Evolutionary conservation across 164 flowering plant genomes (phyloP).

Genomic region (Santalum album): DNA sequence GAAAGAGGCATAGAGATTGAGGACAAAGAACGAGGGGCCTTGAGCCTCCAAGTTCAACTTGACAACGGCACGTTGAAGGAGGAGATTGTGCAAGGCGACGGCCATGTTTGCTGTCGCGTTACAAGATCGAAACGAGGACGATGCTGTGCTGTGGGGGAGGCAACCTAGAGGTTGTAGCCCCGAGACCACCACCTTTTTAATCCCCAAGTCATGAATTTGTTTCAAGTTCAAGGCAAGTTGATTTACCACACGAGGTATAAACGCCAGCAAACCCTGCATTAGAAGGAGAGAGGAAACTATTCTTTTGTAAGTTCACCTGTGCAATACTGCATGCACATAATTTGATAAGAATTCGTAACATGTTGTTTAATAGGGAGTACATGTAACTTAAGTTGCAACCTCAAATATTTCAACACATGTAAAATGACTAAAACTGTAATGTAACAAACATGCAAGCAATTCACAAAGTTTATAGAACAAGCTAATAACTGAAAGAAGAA

Average conservation of each 20-base stretch:
- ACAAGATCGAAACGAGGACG: neutral
- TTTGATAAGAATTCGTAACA: too few species aligned
- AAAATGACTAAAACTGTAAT: too few species aligned
- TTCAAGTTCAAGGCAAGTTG: conserved; percentile 5
- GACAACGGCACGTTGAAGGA: neutral
- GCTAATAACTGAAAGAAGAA: too few species aligned
- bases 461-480: too few species aligned
- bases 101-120: neutral
- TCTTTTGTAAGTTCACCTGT: too few species aligned
- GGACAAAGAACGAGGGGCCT: conserved; percentile 22
- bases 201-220: conserved; percentile 6
- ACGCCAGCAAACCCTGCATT: conserved; percentile 5
- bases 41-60: neutral
- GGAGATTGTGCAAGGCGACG: conserved; percentile 4
- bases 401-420: too few species aligned
- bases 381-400: too few species aligned
- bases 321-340: too few species aligned
- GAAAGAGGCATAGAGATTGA: conserved; percentile 53
- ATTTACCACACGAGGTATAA: conserved; percentile 6
- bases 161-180: conserved; percentile 11
- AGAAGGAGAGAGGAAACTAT: neutral
- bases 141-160: conserved; percentile 4
- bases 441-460: too few species aligned
- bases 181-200: conserved; percentile 4
- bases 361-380: too few species aligned